Evolutionary conservation across 768 basidiomycete species (phyloP).

Genomic region (Saitozyma podzolica): DNA sequence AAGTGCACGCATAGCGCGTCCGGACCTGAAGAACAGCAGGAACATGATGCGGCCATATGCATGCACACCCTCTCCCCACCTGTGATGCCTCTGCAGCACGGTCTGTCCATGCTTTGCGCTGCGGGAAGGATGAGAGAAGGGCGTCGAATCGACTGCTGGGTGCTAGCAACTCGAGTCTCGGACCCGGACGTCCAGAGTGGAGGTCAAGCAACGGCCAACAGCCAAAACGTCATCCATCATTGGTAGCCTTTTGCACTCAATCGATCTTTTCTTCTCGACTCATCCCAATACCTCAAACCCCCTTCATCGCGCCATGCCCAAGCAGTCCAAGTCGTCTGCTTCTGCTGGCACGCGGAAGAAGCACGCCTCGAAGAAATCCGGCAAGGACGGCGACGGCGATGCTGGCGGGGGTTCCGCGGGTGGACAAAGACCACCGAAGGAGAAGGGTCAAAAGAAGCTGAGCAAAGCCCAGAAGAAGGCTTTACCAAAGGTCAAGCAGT

Average conservation of each 20-base stretch:
- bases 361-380: conserved; percentile 78
- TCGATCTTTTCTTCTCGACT: not conserved
- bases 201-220: not conserved
- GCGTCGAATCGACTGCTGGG: not conserved
- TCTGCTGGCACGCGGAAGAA: conserved; percentile 87
- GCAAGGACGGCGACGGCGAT: conserved; percentile 46
- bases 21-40: too few species aligned
- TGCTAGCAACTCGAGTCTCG: not conserved
- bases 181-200: not conserved
- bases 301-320: conserved; percentile 29
- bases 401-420: conserved; percentile 28
- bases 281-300: not conserved
- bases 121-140: too few species aligned
- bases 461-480: conserved; percentile 61
- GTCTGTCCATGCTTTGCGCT: too few species aligned
- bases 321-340: conserved; percentile 69
- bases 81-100: too few species aligned
- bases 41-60: too few species aligned
- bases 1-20: too few species aligned
- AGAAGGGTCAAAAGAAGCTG: conserved; percentile 60
- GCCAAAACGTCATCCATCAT: conserved; percentile 1
- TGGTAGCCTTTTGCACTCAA: not conserved
- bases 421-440: conserved; percentile 53
- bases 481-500: conserved; percentile 73
- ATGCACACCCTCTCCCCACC: too few species aligned